phyloP scores from a whole-genome alignment of 1,284 basidiomycete species.

The Leucoagaricus sp. region DNA sequence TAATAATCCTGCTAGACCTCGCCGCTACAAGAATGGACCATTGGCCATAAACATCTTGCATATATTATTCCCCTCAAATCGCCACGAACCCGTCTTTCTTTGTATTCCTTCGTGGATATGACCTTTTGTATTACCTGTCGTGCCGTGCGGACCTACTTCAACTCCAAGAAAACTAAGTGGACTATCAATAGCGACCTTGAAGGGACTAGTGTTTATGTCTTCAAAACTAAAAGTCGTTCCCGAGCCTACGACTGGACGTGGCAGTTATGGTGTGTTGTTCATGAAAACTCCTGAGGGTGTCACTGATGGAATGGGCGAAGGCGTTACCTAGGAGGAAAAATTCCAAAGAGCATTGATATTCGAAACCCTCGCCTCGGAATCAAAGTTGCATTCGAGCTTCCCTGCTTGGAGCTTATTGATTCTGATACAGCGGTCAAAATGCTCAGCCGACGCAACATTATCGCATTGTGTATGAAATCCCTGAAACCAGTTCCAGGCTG shows the following conservation, averaged over 20 bases:
- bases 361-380: constrained; percentile 52
- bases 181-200: constrained; percentile 24
- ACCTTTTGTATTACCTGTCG: constrained; percentile 77
- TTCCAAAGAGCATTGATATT: constrained; percentile 49
- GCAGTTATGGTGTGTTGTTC: constrained; percentile 65
- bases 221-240: constrained; percentile 72
- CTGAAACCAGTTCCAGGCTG: constrained; percentile 61
- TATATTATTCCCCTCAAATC: constrained; percentile 69
- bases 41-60: constrained; percentile 67
- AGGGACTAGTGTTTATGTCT: constrained; percentile 80
- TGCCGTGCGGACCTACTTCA: constrained; percentile 46
- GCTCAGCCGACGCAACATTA: constrained; percentile 61
- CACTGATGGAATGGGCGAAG: constrained; percentile 36
- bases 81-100: constrained; percentile 61
- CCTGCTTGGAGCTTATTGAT: constrained; percentile 40
- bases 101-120: constrained; percentile 82
- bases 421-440: constrained; percentile 36
- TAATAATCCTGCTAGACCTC: constrained; percentile 43
- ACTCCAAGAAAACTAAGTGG: constrained; percentile 40
- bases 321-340: constrained; percentile 56
- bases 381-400: constrained; percentile 66
- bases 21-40: constrained; percentile 61
- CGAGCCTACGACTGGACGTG: constrained; percentile 83
- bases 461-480: constrained; percentile 56
- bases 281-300: not conserved